A percentile compares a stretch with the other conserved stretches of the same genome.
phyloP scores from a whole-genome alignment of 192 early-diverging fungal genomes.

The Dissophora ornata region DNA sequence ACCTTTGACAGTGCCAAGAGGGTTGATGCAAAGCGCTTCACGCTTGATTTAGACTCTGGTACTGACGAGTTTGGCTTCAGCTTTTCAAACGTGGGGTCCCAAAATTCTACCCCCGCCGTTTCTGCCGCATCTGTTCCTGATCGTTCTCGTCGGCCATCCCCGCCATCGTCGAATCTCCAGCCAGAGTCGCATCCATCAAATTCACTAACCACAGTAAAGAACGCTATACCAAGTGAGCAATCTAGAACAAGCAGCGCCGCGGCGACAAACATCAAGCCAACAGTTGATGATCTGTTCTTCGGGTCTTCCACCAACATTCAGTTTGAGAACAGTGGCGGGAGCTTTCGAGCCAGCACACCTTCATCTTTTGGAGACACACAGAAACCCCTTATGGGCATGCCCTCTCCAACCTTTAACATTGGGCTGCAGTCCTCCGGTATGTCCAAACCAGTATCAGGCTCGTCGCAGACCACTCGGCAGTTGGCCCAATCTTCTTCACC shows the following conservation, averaged over 20 bases:
- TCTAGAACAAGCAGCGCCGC: slow-evolving; percentile 17
- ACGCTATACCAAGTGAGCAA: slow-evolving; percentile 8
- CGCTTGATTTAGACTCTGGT: slow-evolving; percentile 24
- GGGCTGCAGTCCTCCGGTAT: slow-evolving; percentile 19
- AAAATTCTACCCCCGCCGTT: neutral
- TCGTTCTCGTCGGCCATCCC: neutral
- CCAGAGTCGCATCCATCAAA: too few species aligned
- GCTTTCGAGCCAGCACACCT: slow-evolving; percentile 20
- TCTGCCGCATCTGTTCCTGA: neutral
- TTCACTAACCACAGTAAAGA: neutral
- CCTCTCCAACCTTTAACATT: slow-evolving; percentile 15
- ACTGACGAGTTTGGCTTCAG: slow-evolving; percentile 41
- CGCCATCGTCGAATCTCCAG: neutral
- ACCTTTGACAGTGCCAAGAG: slow-evolving; percentile 5
- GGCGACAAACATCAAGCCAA: slow-evolving; percentile 19
- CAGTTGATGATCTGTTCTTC: slow-evolving; percentile 44
- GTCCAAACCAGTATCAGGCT: slow-evolving; percentile 21
- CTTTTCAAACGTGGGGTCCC: neutral
- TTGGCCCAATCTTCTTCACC: neutral
- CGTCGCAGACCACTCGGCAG: neutral
- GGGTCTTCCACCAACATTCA: slow-evolving; percentile 15
- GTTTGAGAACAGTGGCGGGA: slow-evolving; percentile 10
- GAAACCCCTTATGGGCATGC: slow-evolving; percentile 14
- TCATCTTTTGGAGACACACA: slow-evolving; percentile 20
- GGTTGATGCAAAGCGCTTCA: slow-evolving; percentile 18